phyloP scores from a whole-genome alignment of 2,329 filamentous ascomycete species.

The Apiospora malaysiana region DNA sequence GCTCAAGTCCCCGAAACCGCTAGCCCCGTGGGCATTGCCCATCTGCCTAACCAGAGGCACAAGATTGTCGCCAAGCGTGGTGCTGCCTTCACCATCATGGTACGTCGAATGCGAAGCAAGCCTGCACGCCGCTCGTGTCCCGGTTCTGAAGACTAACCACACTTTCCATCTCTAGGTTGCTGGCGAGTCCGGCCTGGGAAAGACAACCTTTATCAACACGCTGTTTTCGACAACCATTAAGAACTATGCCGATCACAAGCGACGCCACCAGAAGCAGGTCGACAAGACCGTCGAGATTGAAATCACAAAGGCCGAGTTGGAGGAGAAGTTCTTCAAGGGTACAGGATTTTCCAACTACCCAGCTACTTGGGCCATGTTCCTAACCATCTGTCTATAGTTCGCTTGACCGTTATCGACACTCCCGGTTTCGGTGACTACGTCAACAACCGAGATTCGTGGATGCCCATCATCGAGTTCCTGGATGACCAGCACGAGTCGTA shows the following conservation, averaged over 20 bases:
- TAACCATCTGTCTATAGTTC: slow-evolving; percentile 64
- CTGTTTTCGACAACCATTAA: slow-evolving; percentile 99
- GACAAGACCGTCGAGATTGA: slow-evolving; percentile 99
- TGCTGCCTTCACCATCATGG: slow-evolving; percentile 99
- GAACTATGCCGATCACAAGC: slow-evolving; percentile 99
- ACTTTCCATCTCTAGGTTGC: slow-evolving; percentile 70
- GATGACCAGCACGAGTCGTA: slow-evolving; percentile 99
- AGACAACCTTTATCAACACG: slow-evolving; percentile 99
- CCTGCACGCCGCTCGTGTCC: not conserved
- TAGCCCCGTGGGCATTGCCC: slow-evolving; percentile 76
- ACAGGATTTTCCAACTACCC: not conserved
- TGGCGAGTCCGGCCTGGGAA: slow-evolving; percentile 97
- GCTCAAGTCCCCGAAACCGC: slow-evolving; percentile 56
- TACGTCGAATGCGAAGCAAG: slow-evolving; percentile 48
- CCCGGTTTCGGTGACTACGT: slow-evolving; percentile 99
- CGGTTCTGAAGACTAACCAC: slow-evolving; percentile 15
- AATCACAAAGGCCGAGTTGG: slow-evolving; percentile 98
- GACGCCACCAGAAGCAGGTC: slow-evolving; percentile 98
- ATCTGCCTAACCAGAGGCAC: slow-evolving; percentile 72
- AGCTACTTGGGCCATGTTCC: not conserved
- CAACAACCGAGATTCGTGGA: slow-evolving; percentile 99
- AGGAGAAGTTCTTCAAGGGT: slow-evolving; percentile 99
- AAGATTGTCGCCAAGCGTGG: slow-evolving; percentile 83
- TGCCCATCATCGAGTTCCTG: slow-evolving; percentile 99
- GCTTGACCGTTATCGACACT: slow-evolving; percentile 97